Base-by-base conservation (phyloP, 2,329 filamentous ascomycete genomes). In the Verticillium klebahnii region DNA sequence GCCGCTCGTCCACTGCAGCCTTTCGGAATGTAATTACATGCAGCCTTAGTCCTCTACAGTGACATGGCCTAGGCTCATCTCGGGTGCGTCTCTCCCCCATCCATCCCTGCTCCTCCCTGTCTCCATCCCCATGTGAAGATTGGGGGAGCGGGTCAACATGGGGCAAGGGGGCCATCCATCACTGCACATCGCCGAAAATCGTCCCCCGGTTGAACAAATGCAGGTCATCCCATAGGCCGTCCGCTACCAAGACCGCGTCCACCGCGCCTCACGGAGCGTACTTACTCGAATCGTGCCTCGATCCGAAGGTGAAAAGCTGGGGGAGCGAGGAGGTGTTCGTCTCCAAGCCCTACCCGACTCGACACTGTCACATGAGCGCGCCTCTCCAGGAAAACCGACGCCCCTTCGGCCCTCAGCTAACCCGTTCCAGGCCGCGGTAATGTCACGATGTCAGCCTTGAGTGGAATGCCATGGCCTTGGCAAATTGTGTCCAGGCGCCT, bases 401-500 rank as follows among this genome's bases (percentile, higher is more conserved):
- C 31, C 34, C 32, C 54, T 57, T 57, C 37, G n/a, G 14, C 31
- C 23, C 9, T 23, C 55, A 36, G 29, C 32, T 37, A 58, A 50
- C 57, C 57, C 57, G 57, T 52, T 58, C n/a, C 39, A 58, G 57
- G 57, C 37, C 57, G 39, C 37, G 25, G 31, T 15, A 50, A 50
- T 50, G 57, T 58, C 57, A 58, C 57, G 57, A 58, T 32, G 36
- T 31, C 57, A 39, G 45, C 17, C 37, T 29, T 50, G 57, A 31
- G 40, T 39, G 57, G 31, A 15, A 58, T 58, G 57, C 57, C 57
- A 40, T 40, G 57, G 23, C 56, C 57, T 58, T 58, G 57, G 57
- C 57, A 58, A 40, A 58, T 58, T 39, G 39, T 50, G 23, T n/a
- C 12, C 36, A 29, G 14, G n/a, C 37, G 34, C 34, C 57, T 58